Base-by-base conservation (phyloP, 2,329 filamentous ascomycete species). In the Trichoderma sp. region DNA sequence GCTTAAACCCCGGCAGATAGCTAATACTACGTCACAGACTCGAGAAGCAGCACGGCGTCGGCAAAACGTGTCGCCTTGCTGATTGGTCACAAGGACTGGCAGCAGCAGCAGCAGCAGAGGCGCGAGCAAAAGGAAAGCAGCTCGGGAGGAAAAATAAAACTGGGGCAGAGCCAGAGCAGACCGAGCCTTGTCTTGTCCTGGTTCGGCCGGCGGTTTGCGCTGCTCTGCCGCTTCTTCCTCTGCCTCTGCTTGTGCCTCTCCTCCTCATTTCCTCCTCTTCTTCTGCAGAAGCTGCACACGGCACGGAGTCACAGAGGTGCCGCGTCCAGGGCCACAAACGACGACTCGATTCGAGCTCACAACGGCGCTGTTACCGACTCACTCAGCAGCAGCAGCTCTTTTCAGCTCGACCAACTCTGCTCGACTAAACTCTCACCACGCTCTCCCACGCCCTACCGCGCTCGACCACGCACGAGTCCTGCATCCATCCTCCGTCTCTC, bases 71-170 rank as follows among this genome's bases (percentile, higher is more conserved):
- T 19, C 14, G 51, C 14, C 39, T 14, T 59, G 61, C 39, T 69
- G 68, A 69, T 68, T 72, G 68, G 68, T 54, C 68, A 39, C 55
- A n/a, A n/a, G 48, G 26, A 26, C 54, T 19, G n/a, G 48, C 50
- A 54, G 48, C 2, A 14, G 50, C 57, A 45, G 54, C 41, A 61
- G 51, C n/a, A 51, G 60, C n/a, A n/a, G n/a, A n/a, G n/a, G n/a
- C n/a, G 63, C 63, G 61, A 39, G 63, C 26, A 34, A 34, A 30
- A 51, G 30, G 9, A 7, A 39, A 30, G 30, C 30, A 9, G 34
- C 34, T 39, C 34, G 62, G 55, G 39, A 45, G 5, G 17, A 19
- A 45, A 48, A 64, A 52, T 58, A 65, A 55, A 63, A 52, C 59
- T 63, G 59, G 59, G 39, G 39, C 48, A 24, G 50, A 54, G 50